Evolutionary conservation across 1,139 yeast species (phyloP).

Genomic region (Yamadazyma spencermartinsiae): DNA sequence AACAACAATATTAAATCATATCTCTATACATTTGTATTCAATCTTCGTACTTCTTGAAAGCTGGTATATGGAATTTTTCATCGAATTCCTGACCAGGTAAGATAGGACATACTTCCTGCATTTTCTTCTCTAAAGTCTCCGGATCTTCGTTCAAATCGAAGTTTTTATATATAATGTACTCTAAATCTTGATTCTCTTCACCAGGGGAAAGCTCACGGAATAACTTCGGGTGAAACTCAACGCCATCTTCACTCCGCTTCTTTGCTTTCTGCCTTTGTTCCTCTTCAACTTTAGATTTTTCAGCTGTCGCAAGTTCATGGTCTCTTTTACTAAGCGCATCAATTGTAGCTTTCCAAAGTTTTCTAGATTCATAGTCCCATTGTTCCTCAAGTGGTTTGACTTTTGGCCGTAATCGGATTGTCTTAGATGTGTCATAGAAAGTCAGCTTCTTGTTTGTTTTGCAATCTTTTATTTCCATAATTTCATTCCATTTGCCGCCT

Average conservation of each 20-base stretch:
- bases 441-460: conserved; percentile 49
- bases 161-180: conserved; percentile 64
- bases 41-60: conserved; percentile 39
- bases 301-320: conserved; percentile 82
- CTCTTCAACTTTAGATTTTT: conserved; percentile 82
- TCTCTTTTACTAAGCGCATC: conserved; percentile 74
- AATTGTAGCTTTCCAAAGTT: conserved; percentile 78
- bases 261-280: conserved; percentile 75
- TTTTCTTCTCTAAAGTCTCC: conserved; percentile 51
- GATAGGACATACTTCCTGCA: conserved; percentile 68
- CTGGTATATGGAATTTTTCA: conserved; percentile 68
- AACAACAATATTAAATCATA: not conserved
- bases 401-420: conserved; percentile 56
- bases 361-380: conserved; percentile 76
- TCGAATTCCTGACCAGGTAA: conserved; percentile 74
- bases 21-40: conserved; percentile 18
- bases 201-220: conserved; percentile 43
- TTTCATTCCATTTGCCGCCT: conserved; percentile 92
- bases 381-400: conserved; percentile 82
- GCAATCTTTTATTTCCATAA: conserved; percentile 66
- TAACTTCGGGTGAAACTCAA: conserved; percentile 75
- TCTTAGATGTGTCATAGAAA: conserved; percentile 63
- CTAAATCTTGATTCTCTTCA: conserved; percentile 41
- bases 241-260: conserved; percentile 73
- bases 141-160: conserved; percentile 41